Base-by-base conservation (phyloP, 2,329 filamentous ascomycete species). In the Aschersonia sp. region DNA sequence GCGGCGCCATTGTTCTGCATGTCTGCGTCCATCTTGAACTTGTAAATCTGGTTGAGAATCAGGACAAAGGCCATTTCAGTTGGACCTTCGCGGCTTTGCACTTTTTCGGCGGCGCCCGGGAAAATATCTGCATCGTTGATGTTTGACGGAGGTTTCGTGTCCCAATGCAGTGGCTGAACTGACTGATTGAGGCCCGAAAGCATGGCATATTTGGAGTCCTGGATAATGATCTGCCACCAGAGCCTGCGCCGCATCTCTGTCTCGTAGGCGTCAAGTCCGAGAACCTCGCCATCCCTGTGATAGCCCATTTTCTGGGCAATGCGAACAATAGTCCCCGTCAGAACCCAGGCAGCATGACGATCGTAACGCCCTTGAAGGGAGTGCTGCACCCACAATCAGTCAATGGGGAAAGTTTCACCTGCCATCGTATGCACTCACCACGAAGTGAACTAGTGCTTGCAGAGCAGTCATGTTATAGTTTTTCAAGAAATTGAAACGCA, bases 251-350 rank as follows among this genome's bases (percentile, higher is more conserved):
- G 71, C 69, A 84, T 83, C 57, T 85, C 79, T 2, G 74, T 75
- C 55, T 84, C 79, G 54, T 82, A 81, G 0, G 78, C 76, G 0
- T 72, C 67, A 2, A 83, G 64, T 2, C 72, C 72, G 5, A 79
- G 64, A 14, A 63, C 60, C 50, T 73, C 71, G 37, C 78, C 79
- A 50, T 84, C 79, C 10, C 76, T 70, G 51, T 83, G 78, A 44
- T 83, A 68, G 1, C 81, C 81, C 70, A 84, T 79, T 56, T 80
- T 79, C 57, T 82, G 76, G 1, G 78, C 79, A 46, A 84, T 77
- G 22, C 81, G 72, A 35, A 84, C 68, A 5, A 78, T 68, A 12
- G 78, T 67, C 5, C 79, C 79, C 46, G 75, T 77, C 29, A 83
- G 57, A 42, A 80, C 71, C 75, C 77, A 81, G 5, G 74, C 67